Percentiles rank a stretch among this genome's conserved stretches.
Evolutionary conservation across 441 rosid species (phyloP).

Genomic region (Jatropha podagrica): DNA sequence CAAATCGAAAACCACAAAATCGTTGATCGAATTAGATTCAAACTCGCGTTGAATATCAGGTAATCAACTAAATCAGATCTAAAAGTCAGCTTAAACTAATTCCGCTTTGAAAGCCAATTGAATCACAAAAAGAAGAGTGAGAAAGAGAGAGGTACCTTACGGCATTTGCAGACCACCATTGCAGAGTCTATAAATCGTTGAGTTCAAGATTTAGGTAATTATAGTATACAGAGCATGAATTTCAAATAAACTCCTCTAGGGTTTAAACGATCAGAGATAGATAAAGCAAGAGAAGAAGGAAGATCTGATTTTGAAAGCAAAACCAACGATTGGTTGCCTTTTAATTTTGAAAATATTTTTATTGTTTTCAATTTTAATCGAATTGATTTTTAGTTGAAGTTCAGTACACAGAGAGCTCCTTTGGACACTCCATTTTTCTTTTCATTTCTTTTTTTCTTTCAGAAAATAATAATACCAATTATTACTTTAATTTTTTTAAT

Average conservation of each 20-base stretch:
- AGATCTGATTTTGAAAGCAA: constrained; percentile 2
- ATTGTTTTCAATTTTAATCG: constrained; percentile 1
- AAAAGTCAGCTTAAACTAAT: constrained; percentile 11
- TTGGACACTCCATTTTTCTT: too few species aligned
- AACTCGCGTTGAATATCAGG: background rate
- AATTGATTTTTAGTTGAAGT: background rate
- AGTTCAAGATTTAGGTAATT: background rate
- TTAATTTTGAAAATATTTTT: background rate
- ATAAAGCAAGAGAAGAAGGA: background rate
- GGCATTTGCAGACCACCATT: constrained; percentile 37
- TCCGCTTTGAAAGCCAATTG: background rate
- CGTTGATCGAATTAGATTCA: background rate
- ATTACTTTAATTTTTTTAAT: too few species aligned
- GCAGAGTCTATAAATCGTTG: background rate
- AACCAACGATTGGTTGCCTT: background rate
- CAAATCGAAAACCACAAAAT: background rate
- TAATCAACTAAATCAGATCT: constrained; percentile 29
- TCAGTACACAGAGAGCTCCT: too few species aligned
- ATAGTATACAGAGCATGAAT: background rate
- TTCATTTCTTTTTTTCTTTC: too few species aligned
- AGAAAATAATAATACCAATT: too few species aligned
- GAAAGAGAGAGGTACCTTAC: constrained; percentile 25
- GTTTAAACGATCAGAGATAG: constrained; percentile 8
- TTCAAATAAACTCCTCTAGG: background rate
- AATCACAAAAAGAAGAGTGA: constrained; percentile 9